A percentile compares a stretch with the other conserved stretches of the same genome.
These are phyloP conservation scores for Mycothermus thermophilus DNA, from an alignment of 495 filamentous ascomycete genomes.

Conservation along the genomic window DNA sequence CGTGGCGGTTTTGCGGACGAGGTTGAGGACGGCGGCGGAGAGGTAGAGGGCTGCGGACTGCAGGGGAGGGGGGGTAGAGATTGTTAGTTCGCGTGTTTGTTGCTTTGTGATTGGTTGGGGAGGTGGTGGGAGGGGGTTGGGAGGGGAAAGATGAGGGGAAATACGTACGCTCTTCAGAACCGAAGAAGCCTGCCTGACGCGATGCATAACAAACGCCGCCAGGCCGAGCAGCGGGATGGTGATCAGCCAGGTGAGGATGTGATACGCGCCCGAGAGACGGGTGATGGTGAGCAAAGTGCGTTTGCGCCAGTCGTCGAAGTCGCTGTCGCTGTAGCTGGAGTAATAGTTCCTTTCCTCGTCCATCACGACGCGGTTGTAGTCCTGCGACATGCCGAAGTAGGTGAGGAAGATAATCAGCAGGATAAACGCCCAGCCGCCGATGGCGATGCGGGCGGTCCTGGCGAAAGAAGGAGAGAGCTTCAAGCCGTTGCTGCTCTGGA, in stretches of 20 bases:
- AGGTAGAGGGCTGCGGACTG: slow-evolving; percentile 9
- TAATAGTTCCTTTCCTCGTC: no score
- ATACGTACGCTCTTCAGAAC: slow-evolving; percentile 5
- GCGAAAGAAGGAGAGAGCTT: slow-evolving; percentile 1
- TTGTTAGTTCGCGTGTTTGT: no score
- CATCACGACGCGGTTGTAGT: no score
- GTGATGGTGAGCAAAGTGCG: not conserved
- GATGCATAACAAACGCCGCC: slow-evolving; percentile 4
- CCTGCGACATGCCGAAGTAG: not conserved
- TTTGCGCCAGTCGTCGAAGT: no score
- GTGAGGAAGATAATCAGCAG: slow-evolving; percentile 7
- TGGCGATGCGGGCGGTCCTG: slow-evolving; percentile 2
- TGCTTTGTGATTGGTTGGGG: not conserved
- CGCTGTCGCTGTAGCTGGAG: not conserved
- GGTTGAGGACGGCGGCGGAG: slow-evolving; percentile 6
- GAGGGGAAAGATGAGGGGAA: not conserved
- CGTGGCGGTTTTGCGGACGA: slow-evolving; percentile 3
- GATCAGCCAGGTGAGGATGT: slow-evolving; percentile 11
- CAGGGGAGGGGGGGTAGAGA: not conserved
- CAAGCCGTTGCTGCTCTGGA: not conserved
- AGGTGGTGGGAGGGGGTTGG: not conserved
- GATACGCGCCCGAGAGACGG: not conserved
- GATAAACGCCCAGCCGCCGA: not conserved
- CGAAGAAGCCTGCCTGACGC: not conserved
- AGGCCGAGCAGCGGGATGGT: slow-evolving; percentile 3